phyloP scores from a whole-genome alignment of 345 rosid species.

The Brassica cretica region DNA sequence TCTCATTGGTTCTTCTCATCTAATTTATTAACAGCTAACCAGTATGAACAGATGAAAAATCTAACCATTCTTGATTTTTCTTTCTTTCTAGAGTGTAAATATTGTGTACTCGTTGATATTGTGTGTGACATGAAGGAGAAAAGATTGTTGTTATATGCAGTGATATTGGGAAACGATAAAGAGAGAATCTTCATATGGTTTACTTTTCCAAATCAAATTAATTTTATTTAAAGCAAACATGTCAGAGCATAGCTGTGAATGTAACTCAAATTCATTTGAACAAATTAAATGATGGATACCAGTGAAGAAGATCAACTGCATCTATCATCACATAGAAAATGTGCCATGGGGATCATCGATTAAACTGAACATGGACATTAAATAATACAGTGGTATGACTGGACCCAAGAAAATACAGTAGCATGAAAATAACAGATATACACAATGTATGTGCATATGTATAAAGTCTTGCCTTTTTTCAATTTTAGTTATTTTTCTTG shows the following conservation, averaged over 20 bases:
- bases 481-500: background rate
- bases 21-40: slow-evolving; percentile 11
- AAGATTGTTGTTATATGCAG: background rate
- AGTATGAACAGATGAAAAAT: slow-evolving; percentile 17
- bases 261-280: slow-evolving; percentile 3
- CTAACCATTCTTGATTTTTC: background rate
- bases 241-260: slow-evolving; percentile 18
- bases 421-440: background rate
- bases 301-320: background rate
- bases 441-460: background rate
- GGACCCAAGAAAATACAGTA: background rate
- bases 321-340: slow-evolving; percentile 10
- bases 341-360: slow-evolving; percentile 27
- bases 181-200: slow-evolving; percentile 7
- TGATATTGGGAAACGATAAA: background rate
- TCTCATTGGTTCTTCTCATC: slow-evolving; percentile 4
- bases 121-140: background rate
- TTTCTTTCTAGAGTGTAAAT: background rate
- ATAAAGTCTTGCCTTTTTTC: slow-evolving; percentile 8
- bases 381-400: background rate
- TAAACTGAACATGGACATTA: slow-evolving; percentile 10
- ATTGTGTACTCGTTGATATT: background rate
- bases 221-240: background rate
- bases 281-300: slow-evolving; percentile 10
- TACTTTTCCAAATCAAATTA: background rate